Evolutionary conservation across 225 moss, liverwort and hornwort species (phyloP), one percentile per base, ranked within the genome.

Genomic region (Straminergon stramineum): DNA sequence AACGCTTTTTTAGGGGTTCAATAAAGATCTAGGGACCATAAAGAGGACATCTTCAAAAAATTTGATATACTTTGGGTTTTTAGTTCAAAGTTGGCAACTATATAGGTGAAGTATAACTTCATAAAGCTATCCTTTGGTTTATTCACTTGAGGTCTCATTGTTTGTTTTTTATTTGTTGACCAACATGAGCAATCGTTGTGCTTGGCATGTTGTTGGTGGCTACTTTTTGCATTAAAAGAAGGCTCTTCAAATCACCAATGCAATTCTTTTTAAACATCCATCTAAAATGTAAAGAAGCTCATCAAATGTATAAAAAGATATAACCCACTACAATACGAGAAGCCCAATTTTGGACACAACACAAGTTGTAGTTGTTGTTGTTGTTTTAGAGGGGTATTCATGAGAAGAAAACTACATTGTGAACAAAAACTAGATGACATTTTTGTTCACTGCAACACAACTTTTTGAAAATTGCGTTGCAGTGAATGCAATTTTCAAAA

Each of bases 271-370:
- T 9, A 17, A 73, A 10, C 9, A 45, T 28, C 17, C 13, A 45
- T 37, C 17, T 1, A 17, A 27, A 28, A 45, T 74, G 17, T 17
- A 28, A 3, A 74, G 10, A 74, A 74, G 1, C 0, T 45, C 28
- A 45, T 43, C 6, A 45, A 45, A 17, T 45, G 10, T 45, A 28
- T 13, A 10, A 52, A 75, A 32, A 51, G 13, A 31, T 31, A 31
- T 75, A 31, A 11, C 1, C 31, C 1, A 19, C 1, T 31, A 75
- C 1, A 0, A 0, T 11, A 1, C 11, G 0, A 2, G 0, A 1
- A 18, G 0, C 1, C 0, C 4, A 48, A 48, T 18, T 48, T 75
- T 48, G 14, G 18, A 32, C 4, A 19, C 7, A 48, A 11, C 3
- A 32, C 7, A 4, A 4, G 4, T 2, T 6, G 2, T 18, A 30